These are phyloP conservation scores for Peronosclerospora sorghi DNA, from an alignment of 352 stramenopile species.

Conservation along the genomic window DNA sequence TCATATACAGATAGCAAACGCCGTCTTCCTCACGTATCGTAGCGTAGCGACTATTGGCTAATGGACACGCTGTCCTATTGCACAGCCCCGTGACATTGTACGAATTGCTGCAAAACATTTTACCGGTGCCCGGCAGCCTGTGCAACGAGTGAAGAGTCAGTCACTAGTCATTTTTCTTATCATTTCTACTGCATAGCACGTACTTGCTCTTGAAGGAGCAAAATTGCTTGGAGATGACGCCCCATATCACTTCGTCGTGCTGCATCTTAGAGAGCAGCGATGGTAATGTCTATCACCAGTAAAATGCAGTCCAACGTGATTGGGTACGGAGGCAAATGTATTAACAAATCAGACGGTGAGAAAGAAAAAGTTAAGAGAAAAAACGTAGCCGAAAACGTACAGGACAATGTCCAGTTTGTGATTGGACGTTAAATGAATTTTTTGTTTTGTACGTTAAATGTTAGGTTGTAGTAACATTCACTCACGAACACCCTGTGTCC, in stretches of 20 bases:
- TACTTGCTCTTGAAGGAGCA: slow-evolving; percentile 98
- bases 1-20: slow-evolving; percentile 94
- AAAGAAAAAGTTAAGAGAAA: too few species aligned
- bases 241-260: slow-evolving; percentile 98
- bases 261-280: slow-evolving; percentile 55
- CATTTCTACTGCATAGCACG: slow-evolving; percentile 1
- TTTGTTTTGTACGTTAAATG: not conserved
- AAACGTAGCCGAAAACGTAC: too few species aligned
- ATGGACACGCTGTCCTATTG: slow-evolving; percentile 92
- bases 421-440: slow-evolving; percentile 18
- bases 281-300: too few species aligned
- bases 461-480: too few species aligned
- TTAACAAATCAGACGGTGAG: too few species aligned
- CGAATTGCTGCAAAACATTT: slow-evolving; percentile 96
- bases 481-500: too few species aligned
- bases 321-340: too few species aligned
- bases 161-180: not conserved
- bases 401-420: too few species aligned
- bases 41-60: slow-evolving; percentile 97
- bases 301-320: too few species aligned
- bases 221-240: slow-evolving; percentile 97
- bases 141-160: not conserved
- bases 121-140: slow-evolving; percentile 63
- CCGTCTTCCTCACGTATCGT: slow-evolving; percentile 97
- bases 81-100: slow-evolving; percentile 98